Base-by-base conservation (phyloP, 2,329 filamentous ascomycete species). In the Calonectria hongkongensis region DNA sequence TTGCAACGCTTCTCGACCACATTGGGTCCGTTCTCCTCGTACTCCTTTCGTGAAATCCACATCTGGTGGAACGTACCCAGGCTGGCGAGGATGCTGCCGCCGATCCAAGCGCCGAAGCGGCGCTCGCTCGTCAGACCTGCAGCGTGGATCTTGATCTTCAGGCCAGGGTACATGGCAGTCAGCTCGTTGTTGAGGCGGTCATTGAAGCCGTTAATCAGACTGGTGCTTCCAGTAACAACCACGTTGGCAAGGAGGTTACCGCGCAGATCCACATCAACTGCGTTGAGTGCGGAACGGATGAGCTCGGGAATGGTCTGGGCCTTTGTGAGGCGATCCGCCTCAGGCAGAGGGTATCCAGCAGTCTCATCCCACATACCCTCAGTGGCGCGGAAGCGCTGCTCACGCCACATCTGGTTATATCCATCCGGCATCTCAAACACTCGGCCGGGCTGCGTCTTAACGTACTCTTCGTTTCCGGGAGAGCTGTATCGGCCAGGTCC, bases 11-110 rank as follows among this genome's bases (percentile, higher is more conserved):
- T 98, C 89, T 98, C 96, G 54, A 98, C 94, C 79, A 98, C 96
- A 75, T 92, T 92, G 7, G 92, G 88, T 2, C 97, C 97, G 83
- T 98, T 96, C 88, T 99, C 97, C 76, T 98, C 95, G 80, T 98
- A 98, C 87, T 99, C 97, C 88, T 98, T 98, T 85, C 92, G 95
- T 28, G 94, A 96, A 79, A 99, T 97, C 97, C 97, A 99, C 94
- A 99, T 96, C 88, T 99, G 97, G 87, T 99, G 97, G 86, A 99
- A 99, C 16, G 96, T 98, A 12, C 97, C 97, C 86, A 99, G 85
- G 84, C 96, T 98, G 8, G 95, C 96, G 78, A 99, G 87, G 79
- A 99, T 98, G 85, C 95, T 98, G 56, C 97, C 97, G 58, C 97
- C 97, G 78, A 99, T 95, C 96, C 97, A 99, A 63, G 94, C 93